These are phyloP conservation scores for Kluyveromyces aestuarii DNA, from an alignment of 805 yeast species.

Conservation along the genomic window DNA sequence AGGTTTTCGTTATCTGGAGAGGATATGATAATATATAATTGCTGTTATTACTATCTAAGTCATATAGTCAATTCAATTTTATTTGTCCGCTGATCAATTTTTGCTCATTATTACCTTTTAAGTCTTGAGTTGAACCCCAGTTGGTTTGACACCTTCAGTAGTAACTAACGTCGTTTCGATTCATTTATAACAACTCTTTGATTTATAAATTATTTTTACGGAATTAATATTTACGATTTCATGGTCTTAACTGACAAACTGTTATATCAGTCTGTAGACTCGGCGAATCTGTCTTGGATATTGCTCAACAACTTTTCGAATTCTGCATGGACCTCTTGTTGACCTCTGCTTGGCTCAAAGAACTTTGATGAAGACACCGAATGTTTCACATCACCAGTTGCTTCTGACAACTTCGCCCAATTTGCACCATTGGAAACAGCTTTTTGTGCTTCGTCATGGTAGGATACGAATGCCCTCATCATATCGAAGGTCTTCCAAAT, in stretches of 20 bases:
- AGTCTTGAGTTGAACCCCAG: no score
- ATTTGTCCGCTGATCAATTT: not conserved
- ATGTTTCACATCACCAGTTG: slow-evolving; percentile 87
- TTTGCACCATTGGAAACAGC: slow-evolving; percentile 88
- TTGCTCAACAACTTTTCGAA: slow-evolving; percentile 65
- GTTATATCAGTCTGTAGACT: slow-evolving; percentile 68
- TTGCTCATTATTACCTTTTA: no score
- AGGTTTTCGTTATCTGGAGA: not conserved
- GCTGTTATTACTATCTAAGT: not conserved
- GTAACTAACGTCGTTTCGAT: no score
- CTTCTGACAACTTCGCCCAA: slow-evolving; percentile 88
- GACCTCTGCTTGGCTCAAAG: slow-evolving; percentile 90
- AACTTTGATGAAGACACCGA: slow-evolving; percentile 91
- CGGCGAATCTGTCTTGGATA: slow-evolving; percentile 88
- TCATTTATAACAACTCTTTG: no score
- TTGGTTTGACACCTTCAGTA: no score
- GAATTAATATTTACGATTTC: not conserved
- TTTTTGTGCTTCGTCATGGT: slow-evolving; percentile 96
- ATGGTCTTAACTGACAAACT: not conserved
- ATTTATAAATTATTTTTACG: not conserved
- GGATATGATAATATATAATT: not conserved
- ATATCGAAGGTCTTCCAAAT: slow-evolving; percentile 97
- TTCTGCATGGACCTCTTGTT: slow-evolving; percentile 63
- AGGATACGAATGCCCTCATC: slow-evolving; percentile 91
- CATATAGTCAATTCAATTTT: not conserved